Evolutionary conservation across 2,329 filamentous ascomycete genomes (phyloP).

Genomic region (Samsoniella hepiali): DNA sequence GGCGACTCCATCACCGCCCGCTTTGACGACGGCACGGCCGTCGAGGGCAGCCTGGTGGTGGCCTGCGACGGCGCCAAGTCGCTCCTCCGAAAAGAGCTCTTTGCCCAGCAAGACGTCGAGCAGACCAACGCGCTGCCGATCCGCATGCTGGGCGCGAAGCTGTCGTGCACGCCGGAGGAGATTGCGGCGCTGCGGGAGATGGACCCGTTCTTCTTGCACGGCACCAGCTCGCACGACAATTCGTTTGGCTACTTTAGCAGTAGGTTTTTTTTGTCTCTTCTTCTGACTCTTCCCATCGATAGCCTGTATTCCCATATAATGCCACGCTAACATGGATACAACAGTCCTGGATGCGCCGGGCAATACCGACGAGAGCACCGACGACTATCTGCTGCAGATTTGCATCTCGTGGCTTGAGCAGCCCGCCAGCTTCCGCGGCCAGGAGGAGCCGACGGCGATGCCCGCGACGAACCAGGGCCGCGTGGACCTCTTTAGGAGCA

Average conservation of each 20-base stretch:
- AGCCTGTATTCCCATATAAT: too few relatives aligned
- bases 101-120: slow-evolving; percentile 28
- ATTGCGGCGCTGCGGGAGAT: slow-evolving; percentile 42
- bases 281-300: too few relatives aligned
- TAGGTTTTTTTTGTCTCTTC: slow-evolving; percentile 27
- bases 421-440: slow-evolving; percentile 33
- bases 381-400: slow-evolving; percentile 46
- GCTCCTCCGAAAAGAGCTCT: slow-evolving; percentile 37
- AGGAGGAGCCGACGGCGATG: slow-evolving; percentile 33
- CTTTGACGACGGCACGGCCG: slow-evolving; percentile 46
- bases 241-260: slow-evolving; percentile 52
- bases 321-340: fast-evolving
- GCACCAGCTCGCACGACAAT: slow-evolving; percentile 47
- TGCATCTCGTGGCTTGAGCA: slow-evolving; percentile 50
- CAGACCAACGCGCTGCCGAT: slow-evolving; percentile 44
- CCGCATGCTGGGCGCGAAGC: slow-evolving; percentile 45
- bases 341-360: slow-evolving; percentile 48
- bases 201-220: slow-evolving; percentile 55
- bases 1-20: slow-evolving; percentile 37
- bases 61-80: slow-evolving; percentile 51
- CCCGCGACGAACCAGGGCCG: slow-evolving; percentile 40
- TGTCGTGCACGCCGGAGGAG: slow-evolving; percentile 39
- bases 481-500: slow-evolving; percentile 39
- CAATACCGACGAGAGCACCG: slow-evolving; percentile 33
- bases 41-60: slow-evolving; percentile 42